phyloP scores from a whole-genome alignment of 2,329 filamentous ascomycete species.

The Neonectria neomacrospora region DNA sequence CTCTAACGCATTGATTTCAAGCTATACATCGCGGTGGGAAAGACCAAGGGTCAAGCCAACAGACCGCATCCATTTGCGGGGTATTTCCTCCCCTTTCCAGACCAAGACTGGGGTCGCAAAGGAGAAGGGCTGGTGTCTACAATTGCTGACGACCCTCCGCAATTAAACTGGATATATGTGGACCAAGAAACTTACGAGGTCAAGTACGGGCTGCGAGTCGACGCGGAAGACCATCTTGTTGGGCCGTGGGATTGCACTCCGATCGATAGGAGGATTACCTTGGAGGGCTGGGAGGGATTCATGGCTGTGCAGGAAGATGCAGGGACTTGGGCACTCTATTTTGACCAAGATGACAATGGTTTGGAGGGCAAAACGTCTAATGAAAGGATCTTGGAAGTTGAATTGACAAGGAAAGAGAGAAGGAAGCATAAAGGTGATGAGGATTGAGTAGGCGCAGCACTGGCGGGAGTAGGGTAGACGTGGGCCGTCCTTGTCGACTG shows the following conservation, averaged over 20 bases:
- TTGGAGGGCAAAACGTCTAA: conserved; percentile 1
- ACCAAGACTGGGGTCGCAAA: too few species aligned
- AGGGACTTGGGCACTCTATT: conserved; percentile 6
- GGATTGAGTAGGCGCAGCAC: background rate
- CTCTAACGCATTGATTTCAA: too few species aligned
- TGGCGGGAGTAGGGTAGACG: too few species aligned
- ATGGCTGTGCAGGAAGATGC: background rate
- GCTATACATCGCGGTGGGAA: too few species aligned
- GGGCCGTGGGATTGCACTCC: conserved; percentile 4
- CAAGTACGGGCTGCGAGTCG: background rate
- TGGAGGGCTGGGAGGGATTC: conserved; percentile 6
- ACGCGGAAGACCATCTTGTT: conserved; percentile 2
- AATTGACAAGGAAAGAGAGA: conserved; percentile 5
- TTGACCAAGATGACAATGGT: conserved; percentile 3
- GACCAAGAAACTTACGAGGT: background rate
- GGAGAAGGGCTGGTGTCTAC: too few species aligned
- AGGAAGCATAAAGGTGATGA: background rate
- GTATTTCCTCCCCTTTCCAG: too few species aligned
- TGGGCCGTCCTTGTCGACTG: too few species aligned
- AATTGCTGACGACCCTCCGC: background rate
- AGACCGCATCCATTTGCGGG: too few species aligned
- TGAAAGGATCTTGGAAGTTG: background rate
- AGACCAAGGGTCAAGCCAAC: too few species aligned
- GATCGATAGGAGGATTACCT: conserved; percentile 3
- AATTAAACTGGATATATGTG: background rate